phyloP scores from a whole-genome alignment of 1,284 basidiomycete species.

The Peniophora sp. region DNA sequence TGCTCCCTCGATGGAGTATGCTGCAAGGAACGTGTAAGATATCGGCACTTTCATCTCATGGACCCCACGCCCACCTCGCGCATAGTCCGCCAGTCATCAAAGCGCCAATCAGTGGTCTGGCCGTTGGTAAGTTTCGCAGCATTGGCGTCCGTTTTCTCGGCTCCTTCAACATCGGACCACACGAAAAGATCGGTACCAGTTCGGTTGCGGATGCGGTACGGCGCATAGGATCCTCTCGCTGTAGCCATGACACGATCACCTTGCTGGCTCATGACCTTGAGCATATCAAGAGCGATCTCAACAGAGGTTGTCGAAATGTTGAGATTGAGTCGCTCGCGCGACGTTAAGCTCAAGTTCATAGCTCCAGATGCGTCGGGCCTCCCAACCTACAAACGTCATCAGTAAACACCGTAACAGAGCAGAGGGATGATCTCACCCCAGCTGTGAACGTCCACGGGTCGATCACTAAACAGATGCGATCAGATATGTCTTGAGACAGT shows the following conservation, averaged over 20 bases:
- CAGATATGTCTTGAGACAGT: not conserved
- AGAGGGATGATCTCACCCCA: slow-evolving; percentile 37
- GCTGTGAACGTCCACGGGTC: slow-evolving; percentile 94
- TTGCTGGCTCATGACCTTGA: slow-evolving; percentile 64
- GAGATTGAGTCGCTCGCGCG: slow-evolving; percentile 82
- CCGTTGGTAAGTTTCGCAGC: slow-evolving; percentile 62
- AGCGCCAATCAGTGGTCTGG: slow-evolving; percentile 87
- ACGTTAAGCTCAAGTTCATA: slow-evolving; percentile 59
- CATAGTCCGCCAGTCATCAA: slow-evolving; percentile 94
- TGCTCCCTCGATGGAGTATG: slow-evolving; percentile 80
- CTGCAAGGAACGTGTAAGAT: slow-evolving; percentile 28
- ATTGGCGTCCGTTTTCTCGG: slow-evolving; percentile 35
- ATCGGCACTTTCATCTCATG: not conserved
- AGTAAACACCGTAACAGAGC: no score
- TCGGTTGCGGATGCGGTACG: slow-evolving; percentile 88
- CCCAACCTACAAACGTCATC: slow-evolving; percentile 32
- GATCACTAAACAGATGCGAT: slow-evolving; percentile 49
- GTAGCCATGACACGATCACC: slow-evolving; percentile 66
- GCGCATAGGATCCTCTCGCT: slow-evolving; percentile 82
- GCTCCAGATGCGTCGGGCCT: slow-evolving; percentile 48
- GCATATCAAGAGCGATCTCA: slow-evolving; percentile 75
- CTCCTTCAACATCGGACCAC: slow-evolving; percentile 72
- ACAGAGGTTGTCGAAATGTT: slow-evolving; percentile 91
- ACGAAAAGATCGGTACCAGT: slow-evolving; percentile 81
- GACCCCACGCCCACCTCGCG: slow-evolving; percentile 64